Conservation (phyloP, 2,329 filamentous ascomycete species). For the Ophiostoma ulmi region DNA sequence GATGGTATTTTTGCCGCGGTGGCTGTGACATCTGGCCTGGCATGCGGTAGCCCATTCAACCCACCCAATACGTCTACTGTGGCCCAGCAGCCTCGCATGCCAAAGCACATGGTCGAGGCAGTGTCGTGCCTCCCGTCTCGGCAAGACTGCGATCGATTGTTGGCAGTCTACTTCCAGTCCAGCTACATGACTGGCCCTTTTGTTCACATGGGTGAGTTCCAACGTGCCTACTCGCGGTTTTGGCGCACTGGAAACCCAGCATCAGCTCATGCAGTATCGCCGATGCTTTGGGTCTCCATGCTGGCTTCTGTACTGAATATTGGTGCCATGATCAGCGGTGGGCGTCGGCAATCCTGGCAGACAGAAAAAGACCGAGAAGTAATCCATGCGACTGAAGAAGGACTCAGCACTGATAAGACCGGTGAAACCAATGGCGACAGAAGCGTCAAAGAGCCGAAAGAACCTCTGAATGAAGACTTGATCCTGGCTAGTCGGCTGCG, state of each 20-base stretch:
- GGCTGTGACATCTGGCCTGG: neutral
- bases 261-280: slow-evolving; percentile 35
- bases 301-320: slow-evolving; percentile 45
- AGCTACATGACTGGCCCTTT: slow-evolving; percentile 38
- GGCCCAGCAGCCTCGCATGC: slow-evolving; percentile 13
- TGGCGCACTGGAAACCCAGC: slow-evolving; percentile 34
- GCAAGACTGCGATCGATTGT: slow-evolving; percentile 36
- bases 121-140: slow-evolving; percentile 36
- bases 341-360: slow-evolving; percentile 31
- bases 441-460: slow-evolving; percentile 14
- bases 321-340: slow-evolving; percentile 31
- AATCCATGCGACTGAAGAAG: neutral
- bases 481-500: slow-evolving; percentile 21
- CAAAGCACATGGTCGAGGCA: slow-evolving; percentile 34
- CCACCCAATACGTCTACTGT: neutral
- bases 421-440: neutral
- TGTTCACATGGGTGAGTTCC: slow-evolving; percentile 43
- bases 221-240: slow-evolving; percentile 45
- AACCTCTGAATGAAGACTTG: slow-evolving; percentile 31
- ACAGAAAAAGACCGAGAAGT: slow-evolving; percentile 21
- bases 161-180: slow-evolving; percentile 39
- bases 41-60: neutral
- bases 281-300: slow-evolving; percentile 48
- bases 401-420: neutral
- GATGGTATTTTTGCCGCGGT: slow-evolving; percentile 36